Evolutionary conservation across 2,329 filamentous ascomycete genomes (phyloP), one percentile per base, ranked within the genome.

Genomic region (Pyricularia grisea): DNA sequence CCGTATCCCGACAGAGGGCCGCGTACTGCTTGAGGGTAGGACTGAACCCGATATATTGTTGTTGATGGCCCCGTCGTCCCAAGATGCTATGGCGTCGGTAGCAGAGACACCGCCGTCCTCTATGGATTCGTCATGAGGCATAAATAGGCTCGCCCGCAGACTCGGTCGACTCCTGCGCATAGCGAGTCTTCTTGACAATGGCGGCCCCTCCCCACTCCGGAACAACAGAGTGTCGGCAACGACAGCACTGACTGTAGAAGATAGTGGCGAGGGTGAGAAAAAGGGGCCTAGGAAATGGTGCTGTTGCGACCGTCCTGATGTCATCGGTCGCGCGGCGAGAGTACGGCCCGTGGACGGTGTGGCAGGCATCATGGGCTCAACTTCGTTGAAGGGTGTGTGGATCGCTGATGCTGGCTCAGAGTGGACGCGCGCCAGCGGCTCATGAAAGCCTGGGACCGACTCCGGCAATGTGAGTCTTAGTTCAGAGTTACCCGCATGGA

Each of bases 251-350:
- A 88, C 83, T 1, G 86, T 87, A 0, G 85, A 87, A 1, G 85
- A 87, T 42, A 88, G 80, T 0, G 86, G 86, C 0, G 86, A 88
- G 12, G 86, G 86, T 2, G 85, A 88, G 70, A 87, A 86, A 55
- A 88, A 82, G 2, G 82, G 81, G 36, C 82, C 82, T 31, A 81
- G 77, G 71, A 77, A 81, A 66, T 80, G 78, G 30, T 79, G 78
- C 65, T 76, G 77, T 61, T 79, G 78, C 14, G 76, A 76, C 14
- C 78, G 75, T 71, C 73, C 60, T 27, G 60, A 63, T 12, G 60
- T 63, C 60, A 63, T 30, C 60, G 66, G 66, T 30, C 66, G 66
- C 11, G 66, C 66, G 36, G 55, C n/a, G 3, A 61, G 67, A 42
- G 31, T 33, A 25, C 67, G 67, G 2, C 58, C 58, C 6, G 67